phyloP scores from a whole-genome alignment of 495 filamentous ascomycete species.

The Podospora appendiculata region DNA sequence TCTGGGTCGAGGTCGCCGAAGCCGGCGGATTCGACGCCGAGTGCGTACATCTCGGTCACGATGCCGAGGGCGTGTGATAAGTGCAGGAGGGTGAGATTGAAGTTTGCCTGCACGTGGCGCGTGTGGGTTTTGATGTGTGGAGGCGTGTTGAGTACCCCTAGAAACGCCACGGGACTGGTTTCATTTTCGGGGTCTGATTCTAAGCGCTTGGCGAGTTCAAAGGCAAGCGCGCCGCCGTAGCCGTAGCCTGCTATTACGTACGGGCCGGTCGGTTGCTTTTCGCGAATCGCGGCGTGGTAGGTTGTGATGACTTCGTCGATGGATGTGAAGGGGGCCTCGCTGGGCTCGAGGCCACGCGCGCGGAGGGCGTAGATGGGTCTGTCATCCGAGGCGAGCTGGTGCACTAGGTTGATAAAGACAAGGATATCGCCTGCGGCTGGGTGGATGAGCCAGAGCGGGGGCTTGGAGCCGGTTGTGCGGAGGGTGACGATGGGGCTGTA shows the following conservation, averaged over 20 bases:
- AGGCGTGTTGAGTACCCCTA: constrained; percentile 34
- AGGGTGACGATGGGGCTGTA: constrained; percentile 32
- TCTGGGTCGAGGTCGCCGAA: neutral
- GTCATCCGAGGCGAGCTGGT: constrained; percentile 18
- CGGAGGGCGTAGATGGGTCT: constrained; percentile 49
- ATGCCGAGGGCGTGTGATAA: constrained; percentile 42
- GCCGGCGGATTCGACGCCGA: constrained; percentile 14
- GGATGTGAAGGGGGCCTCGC: constrained; percentile 25
- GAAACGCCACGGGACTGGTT: constrained; percentile 21
- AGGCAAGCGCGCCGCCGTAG: constrained; percentile 46
- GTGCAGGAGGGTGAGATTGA: constrained; percentile 35
- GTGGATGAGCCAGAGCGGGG: constrained; percentile 50
- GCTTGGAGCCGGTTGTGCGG: constrained; percentile 30
- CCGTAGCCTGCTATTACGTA: constrained; percentile 52
- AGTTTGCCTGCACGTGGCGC: constrained; percentile 39
- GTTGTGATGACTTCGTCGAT: constrained; percentile 26
- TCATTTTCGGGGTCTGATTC: constrained; percentile 13
- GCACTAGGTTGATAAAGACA: constrained; percentile 44
- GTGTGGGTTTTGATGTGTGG: constrained; percentile 48
- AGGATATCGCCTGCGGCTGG: constrained; percentile 50
- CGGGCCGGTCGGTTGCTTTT: constrained; percentile 42
- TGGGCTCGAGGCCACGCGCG: constrained; percentile 41
- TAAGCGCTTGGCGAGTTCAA: constrained; percentile 44
- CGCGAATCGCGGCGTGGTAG: constrained; percentile 38
- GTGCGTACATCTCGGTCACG: constrained; percentile 27